These are phyloP conservation scores for Epichloe elymi DNA, from an alignment of 2,329 filamentous ascomycete genomes.

Conservation along the genomic window DNA sequence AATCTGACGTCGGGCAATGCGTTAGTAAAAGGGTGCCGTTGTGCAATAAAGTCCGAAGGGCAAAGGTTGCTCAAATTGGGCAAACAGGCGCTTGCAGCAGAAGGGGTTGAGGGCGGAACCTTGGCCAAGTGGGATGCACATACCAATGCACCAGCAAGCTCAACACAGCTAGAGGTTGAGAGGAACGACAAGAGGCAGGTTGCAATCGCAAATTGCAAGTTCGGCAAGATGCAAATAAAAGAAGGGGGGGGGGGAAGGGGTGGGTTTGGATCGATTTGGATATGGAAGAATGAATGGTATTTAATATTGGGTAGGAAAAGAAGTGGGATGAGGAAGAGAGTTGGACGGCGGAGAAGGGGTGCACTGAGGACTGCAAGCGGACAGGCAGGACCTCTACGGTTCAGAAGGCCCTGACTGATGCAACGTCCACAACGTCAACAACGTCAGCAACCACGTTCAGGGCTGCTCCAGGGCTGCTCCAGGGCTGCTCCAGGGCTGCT, in stretches of 20 bases:
- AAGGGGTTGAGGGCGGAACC: background rate
- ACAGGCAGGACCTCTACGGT: too few relatives aligned
- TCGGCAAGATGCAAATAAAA: background rate
- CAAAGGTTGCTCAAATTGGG: background rate
- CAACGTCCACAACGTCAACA: too few relatives aligned
- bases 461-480: too few relatives aligned
- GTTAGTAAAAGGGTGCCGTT: background rate
- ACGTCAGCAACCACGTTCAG: too few relatives aligned
- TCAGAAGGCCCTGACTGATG: too few relatives aligned
- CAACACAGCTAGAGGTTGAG: constrained; percentile 2
- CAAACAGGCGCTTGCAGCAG: background rate
- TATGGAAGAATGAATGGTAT: constrained; percentile 1
- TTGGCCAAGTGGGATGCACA: constrained; percentile 3
- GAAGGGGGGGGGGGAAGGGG: background rate
- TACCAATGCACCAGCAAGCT: constrained; percentile 8
- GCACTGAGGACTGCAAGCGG: too few relatives aligned
- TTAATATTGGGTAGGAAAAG: background rate
- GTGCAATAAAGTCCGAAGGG: background rate
- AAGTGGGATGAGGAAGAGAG: constrained; percentile 2
- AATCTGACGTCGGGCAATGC: background rate
- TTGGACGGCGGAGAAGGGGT: background rate
- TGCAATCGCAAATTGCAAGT: constrained; percentile 5
- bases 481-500: too few relatives aligned
- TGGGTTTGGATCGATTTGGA: background rate
- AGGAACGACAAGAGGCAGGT: background rate